These are phyloP conservation scores for Phytopythium montanum DNA, from an alignment of 352 stramenopile genomes.

Conservation along the genomic window DNA sequence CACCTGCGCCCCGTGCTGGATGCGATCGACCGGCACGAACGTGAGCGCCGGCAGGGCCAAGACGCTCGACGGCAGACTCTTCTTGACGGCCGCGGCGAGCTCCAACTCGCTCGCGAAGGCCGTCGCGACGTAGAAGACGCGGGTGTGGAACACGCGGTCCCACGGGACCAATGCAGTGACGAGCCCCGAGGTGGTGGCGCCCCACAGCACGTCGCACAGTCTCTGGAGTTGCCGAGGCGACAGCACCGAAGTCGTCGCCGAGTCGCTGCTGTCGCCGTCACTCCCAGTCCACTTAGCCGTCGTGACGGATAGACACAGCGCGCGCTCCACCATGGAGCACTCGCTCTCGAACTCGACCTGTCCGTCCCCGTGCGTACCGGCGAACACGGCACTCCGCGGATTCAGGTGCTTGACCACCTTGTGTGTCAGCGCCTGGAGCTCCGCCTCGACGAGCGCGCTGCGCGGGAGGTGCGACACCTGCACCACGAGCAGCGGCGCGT, in stretches of 20 bases:
- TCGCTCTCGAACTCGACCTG: constrained; percentile 26
- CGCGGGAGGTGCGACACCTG: constrained; percentile 69
- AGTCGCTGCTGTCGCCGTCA: neutral
- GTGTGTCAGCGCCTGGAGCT: constrained; percentile 74
- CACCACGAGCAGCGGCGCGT: constrained; percentile 56
- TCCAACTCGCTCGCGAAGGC: constrained; percentile 48
- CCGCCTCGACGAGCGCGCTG: constrained; percentile 67
- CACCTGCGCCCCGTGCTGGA: constrained; percentile 41
- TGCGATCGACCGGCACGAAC: constrained; percentile 66
- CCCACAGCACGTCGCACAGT: neutral
- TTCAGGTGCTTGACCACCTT: constrained; percentile 49
- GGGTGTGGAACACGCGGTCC: constrained; percentile 62
- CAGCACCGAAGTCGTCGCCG: neutral
- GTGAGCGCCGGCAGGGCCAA: constrained; percentile 46
- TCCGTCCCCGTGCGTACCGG: constrained; percentile 8
- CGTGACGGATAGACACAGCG: constrained; percentile 48
- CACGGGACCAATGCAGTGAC: constrained; percentile 44
- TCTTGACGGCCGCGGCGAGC: constrained; percentile 31
- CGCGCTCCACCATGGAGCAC: constrained; percentile 31
- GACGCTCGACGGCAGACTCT: constrained; percentile 3
- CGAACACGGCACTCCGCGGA: constrained; percentile 15
- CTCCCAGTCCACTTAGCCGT: constrained; percentile 17
- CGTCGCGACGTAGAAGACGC: constrained; percentile 59
- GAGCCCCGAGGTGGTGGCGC: constrained; percentile 20
- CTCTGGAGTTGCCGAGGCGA: neutral